Percentiles rank a stretch among this genome's conserved stretches.
Conservation (phyloP, 192 early-diverging fungal species). For the Jimgerdemannia lactiflua region DNA sequence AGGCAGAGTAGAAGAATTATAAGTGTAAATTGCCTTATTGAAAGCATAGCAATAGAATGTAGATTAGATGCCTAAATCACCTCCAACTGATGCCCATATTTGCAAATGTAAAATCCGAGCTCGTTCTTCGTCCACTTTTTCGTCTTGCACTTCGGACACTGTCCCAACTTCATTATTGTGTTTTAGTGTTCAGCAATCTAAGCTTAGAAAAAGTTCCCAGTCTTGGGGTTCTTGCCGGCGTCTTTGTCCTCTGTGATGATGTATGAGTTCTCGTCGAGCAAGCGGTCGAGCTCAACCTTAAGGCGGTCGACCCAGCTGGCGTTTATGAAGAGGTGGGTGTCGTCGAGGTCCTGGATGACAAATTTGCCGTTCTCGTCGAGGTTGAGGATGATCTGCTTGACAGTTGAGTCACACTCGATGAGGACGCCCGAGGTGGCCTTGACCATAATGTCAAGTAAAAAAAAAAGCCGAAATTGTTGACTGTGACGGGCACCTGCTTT, state of each 20-base stretch:
- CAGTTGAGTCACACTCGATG: slow-evolving; percentile 71
- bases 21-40: slow-evolving; percentile 23
- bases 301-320: slow-evolving; percentile 53
- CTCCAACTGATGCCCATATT: slow-evolving; percentile 31
- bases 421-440: slow-evolving; percentile 43
- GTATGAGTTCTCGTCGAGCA: slow-evolving; percentile 75
- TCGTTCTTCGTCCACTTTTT: slow-evolving; percentile 10
- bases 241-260: slow-evolving; percentile 30
- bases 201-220: background rate
- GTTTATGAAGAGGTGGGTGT: slow-evolving; percentile 77
- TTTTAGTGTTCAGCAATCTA: background rate
- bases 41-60: background rate
- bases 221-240: slow-evolving; percentile 7
- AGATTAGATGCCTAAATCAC: slow-evolving; percentile 3
- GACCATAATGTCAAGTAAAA: no score
- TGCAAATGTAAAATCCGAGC: slow-evolving; percentile 20
- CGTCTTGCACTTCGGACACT: slow-evolving; percentile 22
- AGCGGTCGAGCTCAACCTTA: slow-evolving; percentile 60
- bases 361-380: slow-evolving; percentile 65
- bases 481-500: no score
- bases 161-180: background rate
- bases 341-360: slow-evolving; percentile 84
- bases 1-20: background rate
- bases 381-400: slow-evolving; percentile 71
- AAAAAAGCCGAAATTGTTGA: no score